Base-by-base conservation (phyloP, 805 yeast genomes). In the Kodamaea sagamina region DNA sequence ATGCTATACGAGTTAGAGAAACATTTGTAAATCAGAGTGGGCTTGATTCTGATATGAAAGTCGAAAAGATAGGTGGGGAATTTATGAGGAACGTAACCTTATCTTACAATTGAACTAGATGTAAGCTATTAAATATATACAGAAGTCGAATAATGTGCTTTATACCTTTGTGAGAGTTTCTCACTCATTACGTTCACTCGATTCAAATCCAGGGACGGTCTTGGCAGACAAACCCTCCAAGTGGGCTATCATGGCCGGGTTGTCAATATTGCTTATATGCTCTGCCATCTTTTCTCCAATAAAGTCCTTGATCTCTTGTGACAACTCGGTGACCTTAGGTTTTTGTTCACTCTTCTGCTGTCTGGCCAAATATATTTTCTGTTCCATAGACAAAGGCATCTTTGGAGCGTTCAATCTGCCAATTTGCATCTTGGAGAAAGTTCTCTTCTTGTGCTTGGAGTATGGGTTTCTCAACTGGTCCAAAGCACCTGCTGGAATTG, bases 381-480 rank as follows among this genome's bases (percentile, higher is more conserved):
- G 84, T 26, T 74, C 73, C 36, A 73, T 79, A 9, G 86, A 72
- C 48, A 79, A 63, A 36, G 96, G 96, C 93, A 88, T 88, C 47
- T 72, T 66, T 42, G 95, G 95, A 12, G 87, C 80, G 12, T 72
- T 72, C 55, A 84, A 68, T 51, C 72, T 77, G 53, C 79, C 77
- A 32, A 84, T 75, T 54, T 86, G 89, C 28, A 74, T 64, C 49
- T 75, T 82, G 8, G 82, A 74, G 47, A 89, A 68, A 29, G 54
- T 43, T 42, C 65, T 62, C 53, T 75, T 74, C 49, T 79, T 82
- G 66, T 85, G 77, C 61, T 81, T 79, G 49, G 90, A 82, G 55
- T 81, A 66, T 40, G 89, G 87, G 65, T 88, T 86, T 66, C 96
- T 82, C 49, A 90, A 74, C 45, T 87, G 81, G 46, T 65, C 61